These are phyloP conservation scores for Irineochytrium annulatum DNA, from an alignment of 192 early-diverging fungal genomes.

Conservation along the genomic window DNA sequence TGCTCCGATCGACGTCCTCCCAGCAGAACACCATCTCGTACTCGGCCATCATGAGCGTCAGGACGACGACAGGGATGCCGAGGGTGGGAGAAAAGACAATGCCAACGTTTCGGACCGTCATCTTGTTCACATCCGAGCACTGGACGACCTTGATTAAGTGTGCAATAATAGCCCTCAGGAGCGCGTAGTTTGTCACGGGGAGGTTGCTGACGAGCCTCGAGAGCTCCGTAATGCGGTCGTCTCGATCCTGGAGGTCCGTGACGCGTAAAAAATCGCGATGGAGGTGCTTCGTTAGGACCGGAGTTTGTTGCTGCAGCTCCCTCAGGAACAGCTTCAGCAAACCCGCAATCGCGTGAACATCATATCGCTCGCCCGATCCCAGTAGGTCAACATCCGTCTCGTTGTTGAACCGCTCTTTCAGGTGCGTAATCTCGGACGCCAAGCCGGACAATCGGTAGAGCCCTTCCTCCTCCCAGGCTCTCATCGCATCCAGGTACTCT, in stretches of 20 bases:
- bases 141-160: constrained; percentile 90
- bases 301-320: constrained; percentile 68
- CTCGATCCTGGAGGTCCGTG: constrained; percentile 74
- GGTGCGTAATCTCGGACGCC: constrained; percentile 59
- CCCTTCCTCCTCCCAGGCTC: constrained; percentile 85
- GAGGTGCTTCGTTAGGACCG: constrained; percentile 81
- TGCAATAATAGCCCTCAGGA: constrained; percentile 78
- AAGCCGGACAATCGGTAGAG: constrained; percentile 90
- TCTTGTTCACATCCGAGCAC: constrained; percentile 78
- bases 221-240: constrained; percentile 78
- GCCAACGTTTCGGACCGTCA: constrained; percentile 92
- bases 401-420: constrained; percentile 79
- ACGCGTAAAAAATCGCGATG: constrained; percentile 79
- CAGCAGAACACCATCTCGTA: constrained; percentile 50
- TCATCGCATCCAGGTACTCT: constrained; percentile 76
- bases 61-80: constrained; percentile 87
- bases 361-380: constrained; percentile 54
- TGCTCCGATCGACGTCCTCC: constrained; percentile 1
- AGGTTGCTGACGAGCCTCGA: constrained; percentile 72
- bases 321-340: constrained; percentile 88
- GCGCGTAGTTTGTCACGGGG: constrained; percentile 88
- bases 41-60: constrained; percentile 86
- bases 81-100: constrained; percentile 96
- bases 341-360: constrained; percentile 89
- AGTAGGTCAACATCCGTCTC: constrained; percentile 76